Evolutionary conservation across 768 basidiomycete species (phyloP).

Genomic region (Suillus alpinus): DNA sequence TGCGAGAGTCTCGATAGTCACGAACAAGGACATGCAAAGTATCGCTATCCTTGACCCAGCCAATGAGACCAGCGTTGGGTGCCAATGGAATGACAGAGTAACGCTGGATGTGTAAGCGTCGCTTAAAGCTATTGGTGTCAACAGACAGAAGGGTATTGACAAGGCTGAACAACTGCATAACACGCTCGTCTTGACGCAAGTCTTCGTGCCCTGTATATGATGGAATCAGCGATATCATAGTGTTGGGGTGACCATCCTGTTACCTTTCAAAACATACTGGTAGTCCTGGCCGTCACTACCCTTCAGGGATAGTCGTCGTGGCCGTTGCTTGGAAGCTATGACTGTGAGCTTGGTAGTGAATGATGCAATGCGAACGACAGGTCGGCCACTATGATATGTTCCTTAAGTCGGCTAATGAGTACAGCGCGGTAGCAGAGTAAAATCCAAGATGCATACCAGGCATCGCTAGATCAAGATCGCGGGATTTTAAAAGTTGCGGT

Average conservation of each 20-base stretch:
- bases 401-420: constrained; percentile 41
- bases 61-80: constrained; percentile 90
- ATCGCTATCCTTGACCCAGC: constrained; percentile 95
- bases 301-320: constrained; percentile 79
- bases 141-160: constrained; percentile 92
- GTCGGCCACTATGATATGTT: constrained; percentile 87
- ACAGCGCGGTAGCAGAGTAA: neutral
- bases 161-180: constrained; percentile 98
- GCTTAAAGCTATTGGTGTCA: constrained; percentile 93
- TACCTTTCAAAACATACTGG: constrained; percentile 88
- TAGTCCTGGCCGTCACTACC: constrained; percentile 94
- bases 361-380: constrained; percentile 75
- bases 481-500: constrained; percentile 82
- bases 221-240: constrained; percentile 3
- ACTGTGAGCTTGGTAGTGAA: constrained; percentile 90
- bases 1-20: constrained; percentile 93
- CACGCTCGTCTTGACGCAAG: constrained; percentile 96
- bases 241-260: neutral
- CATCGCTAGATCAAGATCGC: constrained; percentile 91
- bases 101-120: constrained; percentile 90
- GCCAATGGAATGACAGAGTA: constrained; percentile 93
- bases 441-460: constrained; percentile 57
- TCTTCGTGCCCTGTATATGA: constrained; percentile 84
- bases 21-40: constrained; percentile 95
- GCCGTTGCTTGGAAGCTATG: constrained; percentile 95